Base-by-base conservation (phyloP, 164 flowering plant species). In the Chimonanthus praecox region DNA sequence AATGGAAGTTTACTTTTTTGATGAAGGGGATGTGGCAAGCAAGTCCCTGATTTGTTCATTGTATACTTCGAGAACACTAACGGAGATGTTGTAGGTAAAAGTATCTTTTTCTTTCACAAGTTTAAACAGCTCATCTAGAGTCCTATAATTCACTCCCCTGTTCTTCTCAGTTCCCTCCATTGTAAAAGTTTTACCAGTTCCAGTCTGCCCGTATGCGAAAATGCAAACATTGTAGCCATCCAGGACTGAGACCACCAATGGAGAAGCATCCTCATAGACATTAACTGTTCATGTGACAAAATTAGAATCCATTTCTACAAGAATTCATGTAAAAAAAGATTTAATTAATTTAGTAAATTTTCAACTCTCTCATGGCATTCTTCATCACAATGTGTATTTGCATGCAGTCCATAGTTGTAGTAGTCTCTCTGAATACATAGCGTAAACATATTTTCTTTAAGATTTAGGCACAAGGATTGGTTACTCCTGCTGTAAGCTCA, bases 141-240 rank as follows among this genome's bases (percentile, higher is more conserved):
- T 93, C 75, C 95, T 82, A 69, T 90, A 91, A 71, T 93, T 93
- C 71, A 93, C 97, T 81, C 98, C 98, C 20, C 97, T 78, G 75
- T 88, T 89, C 61, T 81, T 79, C 79, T 84, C 87, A 20, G 87
- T 86, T 7, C 98, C 98, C 83, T 93, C 98, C 97, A 93, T 93
- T 62, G 98, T 93, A 75, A 90, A 93, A 6, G 98, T 93, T 76
- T 93, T 93, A 33, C 98, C 98, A 3, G 98, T 91, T 61, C 98
- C 98, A 13, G 98, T 93, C 81, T 91, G 98, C 63, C 98, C 98
- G 77, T 90, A 93, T 7, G 98, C 98, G 84, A 93, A 93, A 65
- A 93, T 93, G 65, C 98, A 93, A 6, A 93, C 98, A 76, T 93
- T 93, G 88, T 90, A 93, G 46, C 98, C 98, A 78, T 93, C 97